Conservation (phyloP, 140 eudicot genomes). For the Stevia rebaudiana region DNA sequence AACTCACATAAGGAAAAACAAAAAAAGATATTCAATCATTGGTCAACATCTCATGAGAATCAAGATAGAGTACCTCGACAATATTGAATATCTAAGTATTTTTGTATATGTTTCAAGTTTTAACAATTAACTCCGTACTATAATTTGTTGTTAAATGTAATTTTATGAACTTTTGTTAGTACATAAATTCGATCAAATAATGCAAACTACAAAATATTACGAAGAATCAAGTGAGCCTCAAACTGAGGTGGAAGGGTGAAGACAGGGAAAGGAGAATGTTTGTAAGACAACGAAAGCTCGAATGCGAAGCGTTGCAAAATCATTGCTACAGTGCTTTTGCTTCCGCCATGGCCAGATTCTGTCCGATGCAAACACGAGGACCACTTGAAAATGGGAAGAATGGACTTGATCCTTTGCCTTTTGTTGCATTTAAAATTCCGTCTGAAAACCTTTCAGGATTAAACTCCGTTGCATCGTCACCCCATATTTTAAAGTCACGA, state of each 20-base stretch:
- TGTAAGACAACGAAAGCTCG: conserved; percentile 39
- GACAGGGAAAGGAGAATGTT: conserved; percentile 34
- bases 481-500: conserved; percentile 38
- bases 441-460: conserved; percentile 33
- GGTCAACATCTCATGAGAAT: too few species aligned
- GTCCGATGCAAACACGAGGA: conserved; percentile 49
- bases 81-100: too few species aligned
- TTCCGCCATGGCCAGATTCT: conserved; percentile 39
- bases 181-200: not conserved
- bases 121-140: too few species aligned
- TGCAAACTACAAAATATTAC: not conserved
- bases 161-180: too few species aligned
- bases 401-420: conserved; percentile 6
- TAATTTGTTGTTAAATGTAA: too few species aligned
- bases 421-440: conserved; percentile 25
- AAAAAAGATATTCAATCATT: too few species aligned
- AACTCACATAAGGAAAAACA: too few species aligned
- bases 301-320: not conserved
- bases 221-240: conserved; percentile 38
- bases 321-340: conserved; percentile 9
- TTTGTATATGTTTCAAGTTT: too few species aligned
- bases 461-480: conserved; percentile 30
- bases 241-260: conserved; percentile 44
- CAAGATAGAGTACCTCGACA: too few species aligned
- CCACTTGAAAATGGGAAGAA: conserved; percentile 22